These are phyloP conservation scores for Hamamelis virginiana DNA, from an alignment of 164 flowering plant species.

Conservation along the genomic window DNA sequence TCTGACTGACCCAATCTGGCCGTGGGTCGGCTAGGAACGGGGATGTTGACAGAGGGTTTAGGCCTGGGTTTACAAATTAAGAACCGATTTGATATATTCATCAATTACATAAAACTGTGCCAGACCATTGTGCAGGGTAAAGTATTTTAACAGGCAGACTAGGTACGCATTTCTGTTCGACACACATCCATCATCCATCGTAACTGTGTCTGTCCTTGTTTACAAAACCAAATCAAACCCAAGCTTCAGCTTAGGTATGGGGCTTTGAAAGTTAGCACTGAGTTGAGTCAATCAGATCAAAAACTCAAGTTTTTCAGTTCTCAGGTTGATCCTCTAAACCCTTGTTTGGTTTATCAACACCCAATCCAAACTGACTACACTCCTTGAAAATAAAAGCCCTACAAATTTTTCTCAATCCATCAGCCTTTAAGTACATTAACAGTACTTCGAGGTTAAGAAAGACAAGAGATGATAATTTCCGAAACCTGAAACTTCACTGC, in stretches of 20 bases:
- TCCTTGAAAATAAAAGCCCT: neutral
- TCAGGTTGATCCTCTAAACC: neutral
- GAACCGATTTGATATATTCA: neutral
- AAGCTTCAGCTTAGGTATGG: too few species aligned
- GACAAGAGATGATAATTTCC: neutral
- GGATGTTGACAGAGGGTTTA: neutral
- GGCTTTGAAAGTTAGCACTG: too few species aligned
- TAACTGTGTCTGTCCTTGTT: too few species aligned
- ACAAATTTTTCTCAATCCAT: neutral
- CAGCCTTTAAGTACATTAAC: neutral
- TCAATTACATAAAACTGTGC: neutral
- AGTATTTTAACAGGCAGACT: too few species aligned
- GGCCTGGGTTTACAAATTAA: neutral
- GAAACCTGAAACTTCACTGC: neutral
- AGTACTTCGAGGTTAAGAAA: neutral
- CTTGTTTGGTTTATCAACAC: neutral
- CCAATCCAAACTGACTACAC: neutral
- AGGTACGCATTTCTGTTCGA: too few species aligned
- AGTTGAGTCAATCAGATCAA: neutral
- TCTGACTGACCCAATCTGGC: neutral
- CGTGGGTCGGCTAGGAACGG: neutral
- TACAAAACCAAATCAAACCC: too few species aligned
- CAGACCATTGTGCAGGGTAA: too few species aligned
- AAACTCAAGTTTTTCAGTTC: neutral
- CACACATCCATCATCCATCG: too few species aligned